Evolutionary conservation across 140 eudicot species (phyloP).

Genomic region (Flaveria floridana): DNA sequence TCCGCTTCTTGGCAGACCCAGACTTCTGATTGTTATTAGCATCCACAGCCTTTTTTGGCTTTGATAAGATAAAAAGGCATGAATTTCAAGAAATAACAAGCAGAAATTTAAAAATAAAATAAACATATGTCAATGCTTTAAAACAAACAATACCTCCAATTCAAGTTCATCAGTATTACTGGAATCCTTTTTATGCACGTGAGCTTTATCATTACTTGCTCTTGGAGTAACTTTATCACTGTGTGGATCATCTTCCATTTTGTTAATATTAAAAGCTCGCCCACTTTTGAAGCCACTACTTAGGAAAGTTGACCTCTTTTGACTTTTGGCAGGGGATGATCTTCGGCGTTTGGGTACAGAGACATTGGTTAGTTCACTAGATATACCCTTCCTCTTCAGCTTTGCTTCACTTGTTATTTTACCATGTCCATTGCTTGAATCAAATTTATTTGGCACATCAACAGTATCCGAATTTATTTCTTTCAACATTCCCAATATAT

Average conservation of each 20-base stretch:
- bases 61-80: slow-evolving; percentile 29
- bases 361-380: slow-evolving; percentile 47
- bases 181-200: slow-evolving; percentile 27
- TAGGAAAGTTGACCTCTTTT: slow-evolving; percentile 36
- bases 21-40: slow-evolving; percentile 39
- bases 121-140: not conserved
- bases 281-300: slow-evolving; percentile 34
- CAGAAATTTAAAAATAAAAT: not conserved
- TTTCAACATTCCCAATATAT: slow-evolving; percentile 78
- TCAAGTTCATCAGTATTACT: slow-evolving; percentile 35
- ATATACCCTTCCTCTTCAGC: slow-evolving; percentile 43
- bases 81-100: not conserved
- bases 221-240: slow-evolving; percentile 30
- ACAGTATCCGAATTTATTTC: slow-evolving; percentile 68
- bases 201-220: slow-evolving; percentile 35
- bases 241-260: slow-evolving; percentile 44
- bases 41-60: slow-evolving; percentile 37
- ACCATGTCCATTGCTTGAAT: slow-evolving; percentile 64
- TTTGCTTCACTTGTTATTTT: slow-evolving; percentile 37
- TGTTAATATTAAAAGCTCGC: slow-evolving; percentile 35
- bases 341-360: slow-evolving; percentile 73
- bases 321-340: slow-evolving; percentile 58
- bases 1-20: slow-evolving; percentile 52
- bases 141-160: slow-evolving; percentile 50
- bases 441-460: slow-evolving; percentile 46